Conservation (phyloP, 2,329 filamentous ascomycete genomes). For the Xylariaceae sp. region DNA sequence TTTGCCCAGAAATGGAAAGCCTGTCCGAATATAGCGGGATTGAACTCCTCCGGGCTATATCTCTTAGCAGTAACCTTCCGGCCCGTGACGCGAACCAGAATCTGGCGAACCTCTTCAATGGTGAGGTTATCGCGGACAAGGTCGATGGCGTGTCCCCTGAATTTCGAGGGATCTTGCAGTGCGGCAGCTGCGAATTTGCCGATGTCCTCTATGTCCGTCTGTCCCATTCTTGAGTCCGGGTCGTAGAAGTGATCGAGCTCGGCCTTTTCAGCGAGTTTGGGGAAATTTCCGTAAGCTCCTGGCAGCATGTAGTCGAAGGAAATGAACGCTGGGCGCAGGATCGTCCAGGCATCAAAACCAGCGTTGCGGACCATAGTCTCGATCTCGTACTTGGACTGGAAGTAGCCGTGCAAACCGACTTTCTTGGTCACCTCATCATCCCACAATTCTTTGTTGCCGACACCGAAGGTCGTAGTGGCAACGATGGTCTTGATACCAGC, state of each 20-base stretch:
- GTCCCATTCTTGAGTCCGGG: slow-evolving; percentile 19
- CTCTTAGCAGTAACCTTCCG: slow-evolving; percentile 24
- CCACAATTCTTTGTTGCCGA: slow-evolving; percentile 22
- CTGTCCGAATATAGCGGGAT: slow-evolving; percentile 19
- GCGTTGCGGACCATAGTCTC: slow-evolving; percentile 31
- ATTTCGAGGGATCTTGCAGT: slow-evolving; percentile 28
- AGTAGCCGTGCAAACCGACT: slow-evolving; percentile 29
- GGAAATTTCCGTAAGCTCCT: slow-evolving; percentile 24
- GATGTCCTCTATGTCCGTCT: slow-evolving; percentile 31
- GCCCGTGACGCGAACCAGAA: slow-evolving; percentile 30
- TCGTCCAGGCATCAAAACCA: slow-evolving; percentile 31
- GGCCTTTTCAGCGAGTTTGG: slow-evolving; percentile 24
- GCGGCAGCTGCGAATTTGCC: slow-evolving; percentile 33
- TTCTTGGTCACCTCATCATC: slow-evolving; percentile 15
- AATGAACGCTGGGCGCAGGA: slow-evolving; percentile 31
- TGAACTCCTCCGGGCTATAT: slow-evolving; percentile 20
- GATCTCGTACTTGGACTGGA: slow-evolving; percentile 34
- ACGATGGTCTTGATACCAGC: slow-evolving; percentile 31
- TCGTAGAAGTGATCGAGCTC: slow-evolving; percentile 26
- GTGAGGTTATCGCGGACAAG: slow-evolving; percentile 27
- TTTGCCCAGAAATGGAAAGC: slow-evolving; percentile 28
- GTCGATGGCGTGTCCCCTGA: slow-evolving; percentile 30
- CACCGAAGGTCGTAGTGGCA: slow-evolving; percentile 22
- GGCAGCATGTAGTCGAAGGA: slow-evolving; percentile 29
- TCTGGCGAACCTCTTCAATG: slow-evolving; percentile 29